phyloP scores from a whole-genome alignment of 129 eudicot species.

The Helichrysum umbraculigerum region DNA sequence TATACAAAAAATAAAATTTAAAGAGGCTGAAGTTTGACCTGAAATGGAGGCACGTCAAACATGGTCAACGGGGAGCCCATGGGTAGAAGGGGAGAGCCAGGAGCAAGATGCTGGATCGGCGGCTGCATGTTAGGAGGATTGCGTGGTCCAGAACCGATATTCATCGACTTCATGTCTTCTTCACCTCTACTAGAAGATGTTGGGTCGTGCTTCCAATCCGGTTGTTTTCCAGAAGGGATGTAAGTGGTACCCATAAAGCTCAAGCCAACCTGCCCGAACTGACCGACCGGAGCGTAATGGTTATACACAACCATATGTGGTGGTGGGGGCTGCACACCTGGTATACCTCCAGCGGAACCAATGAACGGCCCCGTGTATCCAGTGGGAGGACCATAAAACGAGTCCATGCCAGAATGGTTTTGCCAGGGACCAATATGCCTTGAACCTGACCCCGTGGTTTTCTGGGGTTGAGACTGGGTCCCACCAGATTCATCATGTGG shows the following conservation, averaged over 20 bases:
- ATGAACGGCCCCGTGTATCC: constrained; percentile 85
- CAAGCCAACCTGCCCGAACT: constrained; percentile 95
- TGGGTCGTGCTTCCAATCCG: constrained; percentile 93
- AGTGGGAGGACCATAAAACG: constrained; percentile 81
- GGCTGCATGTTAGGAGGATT: constrained; percentile 54
- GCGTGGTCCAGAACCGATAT: constrained; percentile 59
- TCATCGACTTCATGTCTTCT: constrained; percentile 53
- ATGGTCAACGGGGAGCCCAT: constrained; percentile 83
- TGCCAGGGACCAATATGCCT: constrained; percentile 84
- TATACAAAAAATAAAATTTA: neutral
- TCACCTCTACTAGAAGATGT: constrained; percentile 61
- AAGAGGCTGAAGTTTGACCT: constrained; percentile 43
- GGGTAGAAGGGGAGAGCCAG: constrained; percentile 79
- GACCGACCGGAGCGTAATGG: constrained; percentile 95
- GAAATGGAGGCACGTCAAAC: constrained; percentile 89
- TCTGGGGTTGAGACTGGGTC: constrained; percentile 68
- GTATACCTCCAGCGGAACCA: constrained; percentile 74
- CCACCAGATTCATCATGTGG: constrained; percentile 73
- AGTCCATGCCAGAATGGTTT: constrained; percentile 75
- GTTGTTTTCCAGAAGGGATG: constrained; percentile 85
- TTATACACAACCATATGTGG: constrained; percentile 95
- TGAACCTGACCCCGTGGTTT: constrained; percentile 50
- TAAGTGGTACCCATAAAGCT: constrained; percentile 96
- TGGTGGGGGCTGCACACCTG: constrained; percentile 75
- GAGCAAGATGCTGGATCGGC: constrained; percentile 74